Conservation (phyloP, 2,329 filamentous ascomycete species). For the Venturia asperata region DNA sequence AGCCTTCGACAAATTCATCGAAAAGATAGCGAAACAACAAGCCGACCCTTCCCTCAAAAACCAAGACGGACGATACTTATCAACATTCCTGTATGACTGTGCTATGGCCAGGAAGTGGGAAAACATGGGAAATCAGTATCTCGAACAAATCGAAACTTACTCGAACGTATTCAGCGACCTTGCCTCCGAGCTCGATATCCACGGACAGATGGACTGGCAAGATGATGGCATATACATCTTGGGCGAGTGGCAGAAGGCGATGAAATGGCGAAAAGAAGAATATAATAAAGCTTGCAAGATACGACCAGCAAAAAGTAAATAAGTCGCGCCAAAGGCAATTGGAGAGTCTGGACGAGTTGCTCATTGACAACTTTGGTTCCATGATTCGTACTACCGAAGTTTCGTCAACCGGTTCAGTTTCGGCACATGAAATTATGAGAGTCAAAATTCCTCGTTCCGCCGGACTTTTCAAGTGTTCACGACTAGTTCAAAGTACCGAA, state of each 20-base stretch:
- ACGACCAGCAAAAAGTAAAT: neutral
- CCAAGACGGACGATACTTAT: neutral
- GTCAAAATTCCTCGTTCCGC: too few species aligned
- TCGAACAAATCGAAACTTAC: neutral
- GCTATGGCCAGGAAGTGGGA: neutral
- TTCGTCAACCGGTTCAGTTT: too few species aligned
- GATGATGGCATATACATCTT: neutral
- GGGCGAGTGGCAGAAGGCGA: neutral
- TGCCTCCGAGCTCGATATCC: neutral
- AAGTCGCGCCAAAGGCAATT: too few species aligned
- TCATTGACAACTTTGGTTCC: too few species aligned
- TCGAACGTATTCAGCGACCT: neutral
- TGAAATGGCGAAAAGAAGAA: neutral
- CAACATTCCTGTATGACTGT: neutral
- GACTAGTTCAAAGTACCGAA: too few species aligned
- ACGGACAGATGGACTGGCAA: neutral
- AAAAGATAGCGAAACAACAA: neutral
- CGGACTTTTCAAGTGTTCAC: too few species aligned
- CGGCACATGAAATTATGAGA: too few species aligned
- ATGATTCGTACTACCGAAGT: too few species aligned
- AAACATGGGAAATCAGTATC: neutral
- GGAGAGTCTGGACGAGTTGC: too few species aligned
- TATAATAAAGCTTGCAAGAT: neutral
- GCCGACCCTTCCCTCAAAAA: neutral
- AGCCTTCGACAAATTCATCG: neutral